These are phyloP conservation scores for Lactuca sativa DNA, from an alignment of 129 eudicot species.

Conservation along the genomic window DNA sequence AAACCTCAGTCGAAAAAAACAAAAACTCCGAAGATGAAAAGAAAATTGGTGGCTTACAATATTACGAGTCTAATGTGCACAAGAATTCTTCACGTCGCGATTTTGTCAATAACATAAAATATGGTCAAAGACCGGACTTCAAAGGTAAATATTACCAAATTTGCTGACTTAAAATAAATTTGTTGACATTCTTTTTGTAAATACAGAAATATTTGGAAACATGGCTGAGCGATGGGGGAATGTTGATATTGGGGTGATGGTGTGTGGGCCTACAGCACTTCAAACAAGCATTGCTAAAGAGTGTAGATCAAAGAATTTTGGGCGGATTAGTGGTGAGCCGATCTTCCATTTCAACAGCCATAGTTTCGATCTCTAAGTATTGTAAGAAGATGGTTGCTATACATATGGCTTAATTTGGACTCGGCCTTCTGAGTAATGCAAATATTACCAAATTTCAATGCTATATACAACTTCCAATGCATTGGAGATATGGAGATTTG, in stretches of 20 bases:
- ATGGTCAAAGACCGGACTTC: conserved; percentile 85
- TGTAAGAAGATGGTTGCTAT: neutral
- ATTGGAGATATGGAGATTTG: neutral
- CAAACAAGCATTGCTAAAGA: conserved; percentile 79
- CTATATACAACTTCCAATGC: neutral
- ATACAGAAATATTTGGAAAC: conserved; percentile 70
- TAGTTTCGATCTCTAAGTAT: conserved; percentile 73
- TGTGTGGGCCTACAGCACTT: conserved; percentile 84
- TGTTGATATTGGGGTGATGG: conserved; percentile 82
- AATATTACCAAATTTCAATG: conserved; percentile 2
- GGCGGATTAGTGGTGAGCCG: conserved; percentile 47
- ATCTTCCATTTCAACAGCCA: conserved; percentile 93
- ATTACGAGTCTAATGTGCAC: conserved; percentile 14
- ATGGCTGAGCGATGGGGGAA: conserved; percentile 68
- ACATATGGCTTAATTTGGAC: neutral
- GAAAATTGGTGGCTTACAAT: conserved; percentile 16
- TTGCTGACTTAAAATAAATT: neutral
- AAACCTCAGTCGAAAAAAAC: conserved; percentile 30
- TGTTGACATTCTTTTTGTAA: neutral
- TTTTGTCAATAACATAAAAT: conserved; percentile 35
- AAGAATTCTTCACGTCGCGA: conserved; percentile 40
- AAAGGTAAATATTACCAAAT: conserved; percentile 43
- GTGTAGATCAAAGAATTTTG: conserved; percentile 66
- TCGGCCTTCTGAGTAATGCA: too few species aligned
- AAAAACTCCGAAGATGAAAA: conserved; percentile 22